phyloP scores from a whole-genome alignment of 345 rosid species.

The Turritis glabra region DNA sequence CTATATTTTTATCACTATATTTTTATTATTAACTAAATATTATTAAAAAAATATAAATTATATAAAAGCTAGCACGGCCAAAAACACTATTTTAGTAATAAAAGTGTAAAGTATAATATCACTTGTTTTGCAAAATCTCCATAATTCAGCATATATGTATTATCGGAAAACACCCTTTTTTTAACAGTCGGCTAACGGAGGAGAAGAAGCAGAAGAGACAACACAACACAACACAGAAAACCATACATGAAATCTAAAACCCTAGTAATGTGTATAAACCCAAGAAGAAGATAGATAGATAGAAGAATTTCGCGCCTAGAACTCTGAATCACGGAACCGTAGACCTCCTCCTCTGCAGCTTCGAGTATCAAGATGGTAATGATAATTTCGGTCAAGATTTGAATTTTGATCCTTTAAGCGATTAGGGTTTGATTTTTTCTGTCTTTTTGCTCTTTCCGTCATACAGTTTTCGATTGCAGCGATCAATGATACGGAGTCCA shows the following conservation, averaged over 20 bases:
- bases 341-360: not conserved
- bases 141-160: not conserved
- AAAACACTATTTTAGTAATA: too few relatives aligned
- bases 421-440: conserved; percentile 16
- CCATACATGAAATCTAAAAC: not conserved
- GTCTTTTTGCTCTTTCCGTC: not conserved
- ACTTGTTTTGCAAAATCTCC: not conserved
- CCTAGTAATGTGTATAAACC: not conserved
- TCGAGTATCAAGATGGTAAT: conserved; percentile 33
- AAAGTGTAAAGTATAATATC: too few relatives aligned
- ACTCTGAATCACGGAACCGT: conserved; percentile 9
- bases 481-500: conserved; percentile 87
- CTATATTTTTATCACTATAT: too few relatives aligned
- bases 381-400: not conserved
- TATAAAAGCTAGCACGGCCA: too few relatives aligned
- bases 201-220: not conserved
- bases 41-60: too few relatives aligned
- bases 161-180: not conserved
- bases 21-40: too few relatives aligned
- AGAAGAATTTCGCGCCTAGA: not conserved
- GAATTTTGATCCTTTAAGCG: not conserved
- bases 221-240: not conserved
- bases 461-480: conserved; percentile 90
- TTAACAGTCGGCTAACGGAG: not conserved
- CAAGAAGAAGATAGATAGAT: not conserved